Conservation (phyloP, 768 basidiomycete species). For the Collybia mongolica region DNA sequence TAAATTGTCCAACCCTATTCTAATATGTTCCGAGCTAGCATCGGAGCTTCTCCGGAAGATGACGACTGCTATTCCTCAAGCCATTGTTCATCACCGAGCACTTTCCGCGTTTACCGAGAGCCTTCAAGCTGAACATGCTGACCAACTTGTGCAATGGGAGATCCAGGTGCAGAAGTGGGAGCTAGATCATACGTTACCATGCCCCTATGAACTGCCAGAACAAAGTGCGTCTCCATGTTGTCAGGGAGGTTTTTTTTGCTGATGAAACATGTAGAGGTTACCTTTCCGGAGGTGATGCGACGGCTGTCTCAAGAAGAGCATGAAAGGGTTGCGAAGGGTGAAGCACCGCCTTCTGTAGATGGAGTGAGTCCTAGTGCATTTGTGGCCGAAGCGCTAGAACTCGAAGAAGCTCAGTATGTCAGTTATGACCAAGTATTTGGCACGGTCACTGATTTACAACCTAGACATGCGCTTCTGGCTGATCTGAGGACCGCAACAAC, state of each 20-base stretch:
- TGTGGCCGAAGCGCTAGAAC: slow-evolving; percentile 7
- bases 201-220: slow-evolving; percentile 7
- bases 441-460: neutral
- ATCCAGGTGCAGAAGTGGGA: slow-evolving; percentile 5
- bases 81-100: slow-evolving; percentile 5
- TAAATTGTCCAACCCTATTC: neutral
- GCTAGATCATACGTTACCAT: neutral
- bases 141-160: neutral
- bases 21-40: slow-evolving; percentile 1
- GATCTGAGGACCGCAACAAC: neutral
- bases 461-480: neutral
- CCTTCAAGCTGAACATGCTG: slow-evolving; percentile 2
- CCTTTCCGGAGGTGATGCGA: slow-evolving; percentile 5
- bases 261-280: slow-evolving; percentile 2
- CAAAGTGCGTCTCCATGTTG: slow-evolving; percentile 3
- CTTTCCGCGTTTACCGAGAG: slow-evolving; percentile 6
- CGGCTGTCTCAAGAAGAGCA: slow-evolving; percentile 11
- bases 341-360: neutral
- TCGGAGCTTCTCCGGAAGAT: slow-evolving; percentile 3
- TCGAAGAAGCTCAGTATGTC: slow-evolving; percentile 11
- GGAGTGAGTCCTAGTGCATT: slow-evolving; percentile 6
- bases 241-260: neutral
- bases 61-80: slow-evolving; percentile 5
- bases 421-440: neutral
- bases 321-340: slow-evolving; percentile 1